A percentile compares a stretch with the other conserved stretches of the same genome.
Conservation (phyloP, 495 filamentous ascomycete species). For the Endocarpon pusillum region DNA sequence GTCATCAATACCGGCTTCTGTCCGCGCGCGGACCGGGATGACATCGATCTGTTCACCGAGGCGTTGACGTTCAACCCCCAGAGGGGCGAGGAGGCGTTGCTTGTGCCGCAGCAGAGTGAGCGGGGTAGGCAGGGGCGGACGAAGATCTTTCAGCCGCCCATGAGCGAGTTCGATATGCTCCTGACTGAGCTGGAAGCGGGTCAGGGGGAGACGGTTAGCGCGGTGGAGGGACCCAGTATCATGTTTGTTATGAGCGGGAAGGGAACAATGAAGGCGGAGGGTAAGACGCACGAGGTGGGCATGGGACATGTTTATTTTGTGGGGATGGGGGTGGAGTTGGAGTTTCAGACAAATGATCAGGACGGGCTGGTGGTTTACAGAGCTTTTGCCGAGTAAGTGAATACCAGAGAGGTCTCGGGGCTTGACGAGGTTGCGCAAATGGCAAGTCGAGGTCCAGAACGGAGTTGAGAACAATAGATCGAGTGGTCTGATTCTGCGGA, state of each 20-base stretch:
- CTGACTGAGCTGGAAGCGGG: constrained; percentile 36
- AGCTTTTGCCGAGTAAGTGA: too few relatives aligned
- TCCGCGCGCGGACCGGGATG: constrained; percentile 42
- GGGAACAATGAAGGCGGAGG: constrained; percentile 39
- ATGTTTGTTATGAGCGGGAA: constrained; percentile 45
- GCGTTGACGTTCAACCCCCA: constrained; percentile 47
- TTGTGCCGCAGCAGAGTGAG: constrained; percentile 29
- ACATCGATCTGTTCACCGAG: constrained; percentile 41
- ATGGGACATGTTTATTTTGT: constrained; percentile 55
- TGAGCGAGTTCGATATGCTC: constrained; percentile 58
- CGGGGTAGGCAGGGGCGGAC: constrained; percentile 42
- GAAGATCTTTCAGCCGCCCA: constrained; percentile 45
- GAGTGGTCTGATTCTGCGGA: too few relatives aligned
- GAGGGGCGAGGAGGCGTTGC: constrained; percentile 29
- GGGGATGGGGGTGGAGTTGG: constrained; percentile 37
- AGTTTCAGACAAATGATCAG: too few relatives aligned
- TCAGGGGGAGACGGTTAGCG: constrained; percentile 39
- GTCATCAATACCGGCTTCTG: constrained; percentile 65
- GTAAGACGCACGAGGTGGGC: constrained; percentile 32
- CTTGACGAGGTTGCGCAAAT: too few relatives aligned
- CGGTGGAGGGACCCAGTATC: constrained; percentile 45
- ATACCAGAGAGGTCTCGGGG: too few relatives aligned
- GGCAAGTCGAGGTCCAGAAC: too few relatives aligned
- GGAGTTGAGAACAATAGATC: too few relatives aligned
- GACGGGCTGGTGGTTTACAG: too few relatives aligned